Percentiles rank a stretch among this genome's conserved stretches.
Evolutionary conservation across 179 eudicot genomes (phyloP).

Genomic region (Kewa caespitosa): DNA sequence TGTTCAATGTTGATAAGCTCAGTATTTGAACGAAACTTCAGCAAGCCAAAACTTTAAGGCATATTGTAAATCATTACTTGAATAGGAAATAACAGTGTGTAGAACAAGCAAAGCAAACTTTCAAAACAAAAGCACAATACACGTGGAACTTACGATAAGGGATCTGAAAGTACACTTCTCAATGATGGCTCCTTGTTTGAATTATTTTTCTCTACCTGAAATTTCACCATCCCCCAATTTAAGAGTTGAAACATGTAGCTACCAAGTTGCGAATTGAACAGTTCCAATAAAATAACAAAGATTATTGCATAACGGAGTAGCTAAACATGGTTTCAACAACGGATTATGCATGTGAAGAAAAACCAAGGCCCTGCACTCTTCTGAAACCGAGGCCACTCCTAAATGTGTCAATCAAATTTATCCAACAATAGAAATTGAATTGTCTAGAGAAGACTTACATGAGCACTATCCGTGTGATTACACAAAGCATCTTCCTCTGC

Average conservation of each 20-base stretch:
- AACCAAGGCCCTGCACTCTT: not conserved
- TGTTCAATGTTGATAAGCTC: too few species aligned
- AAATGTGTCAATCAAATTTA: not conserved
- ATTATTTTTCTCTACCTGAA: slow-evolving; percentile 54
- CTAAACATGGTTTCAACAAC: not conserved
- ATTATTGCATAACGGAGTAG: not conserved
- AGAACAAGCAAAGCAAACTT: not conserved
- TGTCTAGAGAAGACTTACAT: slow-evolving; percentile 46
- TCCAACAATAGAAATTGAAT: slow-evolving; percentile 3
- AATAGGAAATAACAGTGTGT: not conserved
- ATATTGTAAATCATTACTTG: not conserved
- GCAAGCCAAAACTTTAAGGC: not conserved
- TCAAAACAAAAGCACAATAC: not conserved
- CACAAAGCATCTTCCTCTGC: slow-evolving; percentile 65
- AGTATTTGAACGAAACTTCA: too few species aligned
- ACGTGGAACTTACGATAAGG: slow-evolving; percentile 68
- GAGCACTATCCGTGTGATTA: slow-evolving; percentile 49
- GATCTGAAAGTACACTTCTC: slow-evolving; percentile 88
- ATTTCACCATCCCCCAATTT: slow-evolving; percentile 10
- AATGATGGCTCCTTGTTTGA: slow-evolving; percentile 59
- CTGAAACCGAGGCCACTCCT: not conserved
- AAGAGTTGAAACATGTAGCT: not conserved
- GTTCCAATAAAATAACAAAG: not conserved
- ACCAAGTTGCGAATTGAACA: not conserved
- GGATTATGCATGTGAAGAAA: not conserved